phyloP scores from a whole-genome alignment of 2,329 filamentous ascomycete genomes.

The Colletotrichum tamarilloi region DNA sequence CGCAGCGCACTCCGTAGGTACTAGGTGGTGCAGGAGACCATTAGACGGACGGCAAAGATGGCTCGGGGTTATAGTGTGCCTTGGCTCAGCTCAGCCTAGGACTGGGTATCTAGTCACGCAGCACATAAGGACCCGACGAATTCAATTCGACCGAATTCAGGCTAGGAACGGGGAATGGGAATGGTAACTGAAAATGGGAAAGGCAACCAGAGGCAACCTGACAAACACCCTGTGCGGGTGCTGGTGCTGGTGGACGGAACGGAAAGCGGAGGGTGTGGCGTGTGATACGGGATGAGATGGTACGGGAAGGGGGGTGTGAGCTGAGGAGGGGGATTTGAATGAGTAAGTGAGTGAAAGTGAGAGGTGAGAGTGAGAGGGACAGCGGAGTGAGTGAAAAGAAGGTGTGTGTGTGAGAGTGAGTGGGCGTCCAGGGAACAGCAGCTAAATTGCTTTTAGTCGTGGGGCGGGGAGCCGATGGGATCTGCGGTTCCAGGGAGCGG shows the following conservation, averaged over 20 bases:
- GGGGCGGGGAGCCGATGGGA: slow-evolving; percentile 20
- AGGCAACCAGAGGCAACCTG: not conserved
- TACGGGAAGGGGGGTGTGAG: not conserved
- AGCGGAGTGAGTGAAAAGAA: not conserved
- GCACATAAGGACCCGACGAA: not conserved
- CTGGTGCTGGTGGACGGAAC: not conserved
- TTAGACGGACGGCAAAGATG: not conserved
- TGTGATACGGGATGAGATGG: not conserved
- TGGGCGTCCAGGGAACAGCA: not conserved
- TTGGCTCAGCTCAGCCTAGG: slow-evolving; percentile 16
- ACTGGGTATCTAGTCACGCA: not conserved
- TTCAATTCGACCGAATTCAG: slow-evolving; percentile 7
- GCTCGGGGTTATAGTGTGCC: not conserved
- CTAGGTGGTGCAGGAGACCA: not conserved
- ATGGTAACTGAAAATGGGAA: not conserved
- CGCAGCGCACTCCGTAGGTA: not conserved
- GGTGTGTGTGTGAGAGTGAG: not conserved
- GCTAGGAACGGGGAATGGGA: not conserved
- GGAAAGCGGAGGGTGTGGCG: not conserved
- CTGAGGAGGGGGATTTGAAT: not conserved
- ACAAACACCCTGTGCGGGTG: not conserved
- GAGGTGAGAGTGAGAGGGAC: not conserved
- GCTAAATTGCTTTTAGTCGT: slow-evolving; percentile 1
- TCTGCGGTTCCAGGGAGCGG: slow-evolving; percentile 29
- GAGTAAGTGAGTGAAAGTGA: not conserved